Conservation (phyloP, 1,284 basidiomycete genomes). For the Ceratobasidium sp. region DNA sequence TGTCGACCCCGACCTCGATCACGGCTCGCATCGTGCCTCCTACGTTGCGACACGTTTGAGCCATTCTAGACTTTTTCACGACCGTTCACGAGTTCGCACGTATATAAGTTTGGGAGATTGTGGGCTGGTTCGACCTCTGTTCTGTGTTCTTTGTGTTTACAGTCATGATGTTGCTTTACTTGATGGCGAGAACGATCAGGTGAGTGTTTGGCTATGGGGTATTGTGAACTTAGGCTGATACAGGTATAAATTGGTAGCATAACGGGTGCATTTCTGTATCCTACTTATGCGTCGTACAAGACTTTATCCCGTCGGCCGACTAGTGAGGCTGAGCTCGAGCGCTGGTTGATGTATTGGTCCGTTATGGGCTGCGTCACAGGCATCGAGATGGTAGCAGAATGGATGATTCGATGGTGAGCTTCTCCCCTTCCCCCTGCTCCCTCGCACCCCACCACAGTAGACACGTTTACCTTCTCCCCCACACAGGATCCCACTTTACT, state of each 20-base stretch:
- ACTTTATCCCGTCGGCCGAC: slow-evolving; percentile 80
- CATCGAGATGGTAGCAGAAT: slow-evolving; percentile 81
- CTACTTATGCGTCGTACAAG: slow-evolving; percentile 88
- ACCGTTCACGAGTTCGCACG: slow-evolving; percentile 3
- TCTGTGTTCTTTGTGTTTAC: not conserved
- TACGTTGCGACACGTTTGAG: slow-evolving; percentile 21
- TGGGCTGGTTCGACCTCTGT: too few species aligned
- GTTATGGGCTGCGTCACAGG: slow-evolving; percentile 81
- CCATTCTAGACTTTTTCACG: not conserved
- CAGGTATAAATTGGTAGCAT: slow-evolving; percentile 10
- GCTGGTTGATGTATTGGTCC: slow-evolving; percentile 92
- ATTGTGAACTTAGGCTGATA: not conserved
- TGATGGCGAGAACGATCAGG: slow-evolving; percentile 34
- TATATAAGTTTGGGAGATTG: too few species aligned
- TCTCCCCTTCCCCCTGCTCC: slow-evolving; percentile 48
- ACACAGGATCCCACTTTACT: slow-evolving; percentile 87
- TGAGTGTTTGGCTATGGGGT: slow-evolving; percentile 6
- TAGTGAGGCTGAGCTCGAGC: slow-evolving; percentile 78
- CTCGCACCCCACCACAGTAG: not conserved
- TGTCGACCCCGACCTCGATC: slow-evolving; percentile 11
- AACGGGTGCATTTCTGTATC: slow-evolving; percentile 74
- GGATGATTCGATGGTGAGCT: slow-evolving; percentile 79
- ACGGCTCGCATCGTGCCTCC: not conserved
- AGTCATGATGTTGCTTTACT: slow-evolving; percentile 27
- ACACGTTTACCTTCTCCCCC: slow-evolving; percentile 39